A percentile compares a stretch with the other conserved stretches of the same genome.
Evolutionary conservation across 805 yeast genomes (phyloP).

Genomic region (Ogataea paraovalis): DNA sequence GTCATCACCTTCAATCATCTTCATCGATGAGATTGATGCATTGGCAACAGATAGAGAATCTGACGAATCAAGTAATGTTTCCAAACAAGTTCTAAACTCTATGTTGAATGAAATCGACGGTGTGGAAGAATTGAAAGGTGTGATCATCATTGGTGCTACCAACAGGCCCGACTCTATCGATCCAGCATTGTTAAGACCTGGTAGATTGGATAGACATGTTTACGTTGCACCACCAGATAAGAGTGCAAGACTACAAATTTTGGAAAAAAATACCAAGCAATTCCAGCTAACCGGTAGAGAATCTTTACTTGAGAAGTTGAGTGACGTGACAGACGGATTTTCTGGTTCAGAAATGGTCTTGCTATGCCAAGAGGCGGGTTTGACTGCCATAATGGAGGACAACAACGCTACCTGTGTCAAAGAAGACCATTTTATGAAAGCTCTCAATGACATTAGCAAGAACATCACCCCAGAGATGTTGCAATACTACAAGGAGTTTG

Average conservation of each 20-base stretch:
- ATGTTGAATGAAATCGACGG: slow-evolving; percentile 95
- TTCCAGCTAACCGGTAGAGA: slow-evolving; percentile 54
- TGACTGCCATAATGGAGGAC: slow-evolving; percentile 87
- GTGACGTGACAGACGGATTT: slow-evolving; percentile 75
- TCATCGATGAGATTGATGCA: slow-evolving; percentile 97
- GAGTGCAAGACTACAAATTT: slow-evolving; percentile 74
- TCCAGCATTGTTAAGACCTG: slow-evolving; percentile 91
- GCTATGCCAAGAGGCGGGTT: slow-evolving; percentile 91
- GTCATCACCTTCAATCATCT: slow-evolving; percentile 88
- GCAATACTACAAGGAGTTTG: slow-evolving; percentile 61
- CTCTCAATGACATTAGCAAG: slow-evolving; percentile 60
- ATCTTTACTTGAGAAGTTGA: slow-evolving; percentile 42
- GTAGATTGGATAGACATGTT: slow-evolving; percentile 88
- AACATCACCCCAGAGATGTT: slow-evolving; percentile 88
- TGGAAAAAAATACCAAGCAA: slow-evolving; percentile 61
- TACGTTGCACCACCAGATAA: slow-evolving; percentile 90
- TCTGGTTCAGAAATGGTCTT: slow-evolving; percentile 96
- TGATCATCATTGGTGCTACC: slow-evolving; percentile 92
- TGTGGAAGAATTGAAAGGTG: slow-evolving; percentile 91
- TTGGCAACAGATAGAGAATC: slow-evolving; percentile 72
- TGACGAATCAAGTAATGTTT: slow-evolving; percentile 58
- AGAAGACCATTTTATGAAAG: slow-evolving; percentile 59
- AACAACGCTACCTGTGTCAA: slow-evolving; percentile 48
- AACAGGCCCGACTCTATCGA: slow-evolving; percentile 93
- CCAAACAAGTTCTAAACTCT: slow-evolving; percentile 85